Conservation (phyloP, 345 rosid genomes). For the Capsella bursapastoris region DNA sequence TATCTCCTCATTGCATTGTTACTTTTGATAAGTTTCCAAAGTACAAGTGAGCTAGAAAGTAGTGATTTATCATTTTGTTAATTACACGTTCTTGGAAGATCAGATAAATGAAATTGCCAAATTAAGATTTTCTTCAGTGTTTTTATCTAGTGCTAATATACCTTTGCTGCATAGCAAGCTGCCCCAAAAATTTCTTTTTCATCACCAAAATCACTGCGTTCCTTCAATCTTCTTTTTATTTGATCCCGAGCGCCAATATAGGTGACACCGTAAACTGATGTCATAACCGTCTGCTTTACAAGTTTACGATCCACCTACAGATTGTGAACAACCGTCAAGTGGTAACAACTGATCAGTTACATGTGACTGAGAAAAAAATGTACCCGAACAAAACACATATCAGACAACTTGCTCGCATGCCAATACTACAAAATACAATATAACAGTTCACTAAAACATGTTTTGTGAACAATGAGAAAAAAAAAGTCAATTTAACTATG, state of each 20-base stretch:
- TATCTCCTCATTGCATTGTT: conserved; percentile 9
- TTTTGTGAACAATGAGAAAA: background rate
- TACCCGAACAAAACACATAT: conserved; percentile 21
- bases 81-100: conserved; percentile 9
- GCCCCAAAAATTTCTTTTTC: conserved; percentile 62
- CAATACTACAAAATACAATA: conserved; percentile 15
- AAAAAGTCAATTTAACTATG: conserved; percentile 3
- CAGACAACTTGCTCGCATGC: conserved; percentile 23
- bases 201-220: conserved; percentile 67
- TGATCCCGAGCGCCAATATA: conserved; percentile 96
- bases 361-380: conserved; percentile 30
- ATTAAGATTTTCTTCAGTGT: background rate
- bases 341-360: conserved; percentile 33
- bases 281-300: conserved; percentile 99
- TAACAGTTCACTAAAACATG: conserved; percentile 4
- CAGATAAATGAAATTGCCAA: conserved; percentile 9
- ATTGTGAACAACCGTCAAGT: conserved; percentile 40
- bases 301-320: conserved; percentile 93
- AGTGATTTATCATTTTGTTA: conserved; percentile 7
- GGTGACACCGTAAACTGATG: conserved; percentile 98
- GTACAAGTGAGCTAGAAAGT: background rate
- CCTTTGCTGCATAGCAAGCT: conserved; percentile 99
- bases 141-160: conserved; percentile 42
- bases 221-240: conserved; percentile 90
- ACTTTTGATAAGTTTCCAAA: conserved; percentile 18